Base-by-base conservation (phyloP, 139 green algal species). In the Tetradesmus lagerheimii region DNA sequence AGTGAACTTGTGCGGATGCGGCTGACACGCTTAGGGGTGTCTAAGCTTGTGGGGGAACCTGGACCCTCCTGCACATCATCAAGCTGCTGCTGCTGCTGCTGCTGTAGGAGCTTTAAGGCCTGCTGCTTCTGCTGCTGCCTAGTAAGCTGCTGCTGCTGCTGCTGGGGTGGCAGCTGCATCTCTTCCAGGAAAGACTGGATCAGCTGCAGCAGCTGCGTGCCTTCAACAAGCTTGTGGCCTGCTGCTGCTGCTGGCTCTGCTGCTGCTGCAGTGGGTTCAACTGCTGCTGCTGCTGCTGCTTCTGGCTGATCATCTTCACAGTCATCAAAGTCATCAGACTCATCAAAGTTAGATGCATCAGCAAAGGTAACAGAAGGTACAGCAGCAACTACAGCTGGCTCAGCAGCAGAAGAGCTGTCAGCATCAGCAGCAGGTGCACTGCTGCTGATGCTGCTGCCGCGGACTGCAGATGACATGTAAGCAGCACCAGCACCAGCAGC, bases 171-270 rank as follows among this genome's bases (percentile, higher is more conserved):
- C 57, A 41, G 38, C 12, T 88, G 62, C 23, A 64, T 38, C 83
- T 82, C 23, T 16, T n/a, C 38, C 27, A 88, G 41, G 83, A 88
- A 88, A 6, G 83, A 43, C 14, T 80, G 62, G 41, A 88, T 88
- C 9, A 88, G 83, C 41, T 88, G 43, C 37, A 88, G 83, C 37
- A 88, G 38, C 38, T 88, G 37, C 20, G 64, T 35, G 20, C 38
- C 83, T 31, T 88, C 83, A 2, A 31, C 27, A 0, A 88, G 38
- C 83, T 88, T 62, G 43, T 64, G 83, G 20, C 57, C 27, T 27
- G 83, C 83, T 83, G 78, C 78, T 84, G 78, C 78, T 84, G 78
- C 37, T 15, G 35, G 29, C 4, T 50, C 76, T 34, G 35, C 76
- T 57, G 14, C 76, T 18, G 20, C 39, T 34, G 38, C 77, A 23